Evolutionary conservation across 352 stramenopile genomes (phyloP).

Genomic region (Lagenidium sp.): DNA sequence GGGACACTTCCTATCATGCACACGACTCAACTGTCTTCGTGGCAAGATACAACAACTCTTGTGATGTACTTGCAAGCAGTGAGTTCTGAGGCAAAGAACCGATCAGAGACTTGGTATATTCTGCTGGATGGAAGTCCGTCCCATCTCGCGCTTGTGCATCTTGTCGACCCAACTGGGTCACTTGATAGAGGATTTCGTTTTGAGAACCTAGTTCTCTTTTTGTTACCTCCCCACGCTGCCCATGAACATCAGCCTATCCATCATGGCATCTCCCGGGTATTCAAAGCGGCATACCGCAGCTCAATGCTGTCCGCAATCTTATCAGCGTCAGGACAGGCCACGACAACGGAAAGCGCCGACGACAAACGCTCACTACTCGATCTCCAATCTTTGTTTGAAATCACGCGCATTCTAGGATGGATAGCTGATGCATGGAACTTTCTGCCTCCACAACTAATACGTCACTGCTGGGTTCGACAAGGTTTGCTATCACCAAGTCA

Average conservation of each 20-base stretch:
- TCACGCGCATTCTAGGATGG: slow-evolving; percentile 4
- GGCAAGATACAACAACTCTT: slow-evolving; percentile 44
- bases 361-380: slow-evolving; percentile 1
- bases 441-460: slow-evolving; percentile 10
- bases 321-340: too few relatives aligned
- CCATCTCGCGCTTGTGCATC: slow-evolving; percentile 50
- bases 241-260: slow-evolving; percentile 40
- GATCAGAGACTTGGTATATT: slow-evolving; percentile 62
- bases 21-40: slow-evolving; percentile 9
- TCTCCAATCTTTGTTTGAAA: slow-evolving; percentile 1
- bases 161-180: slow-evolving; percentile 45
- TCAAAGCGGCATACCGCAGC: slow-evolving; percentile 62
- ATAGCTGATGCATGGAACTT: slow-evolving; percentile 10
- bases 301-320: too few relatives aligned
- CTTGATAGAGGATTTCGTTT: slow-evolving; percentile 54
- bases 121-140: slow-evolving; percentile 55
- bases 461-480: slow-evolving; percentile 17
- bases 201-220: slow-evolving; percentile 52
- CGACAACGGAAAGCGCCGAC: too few relatives aligned
- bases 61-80: slow-evolving; percentile 47
- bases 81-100: slow-evolving; percentile 40
- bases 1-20: slow-evolving; percentile 6
- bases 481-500: slow-evolving; percentile 12
- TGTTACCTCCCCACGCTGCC: slow-evolving; percentile 37
- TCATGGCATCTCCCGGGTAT: slow-evolving; percentile 39